phyloP scores from a whole-genome alignment of 1,284 basidiomycete species.

The Fomitopsis schrenkii region DNA sequence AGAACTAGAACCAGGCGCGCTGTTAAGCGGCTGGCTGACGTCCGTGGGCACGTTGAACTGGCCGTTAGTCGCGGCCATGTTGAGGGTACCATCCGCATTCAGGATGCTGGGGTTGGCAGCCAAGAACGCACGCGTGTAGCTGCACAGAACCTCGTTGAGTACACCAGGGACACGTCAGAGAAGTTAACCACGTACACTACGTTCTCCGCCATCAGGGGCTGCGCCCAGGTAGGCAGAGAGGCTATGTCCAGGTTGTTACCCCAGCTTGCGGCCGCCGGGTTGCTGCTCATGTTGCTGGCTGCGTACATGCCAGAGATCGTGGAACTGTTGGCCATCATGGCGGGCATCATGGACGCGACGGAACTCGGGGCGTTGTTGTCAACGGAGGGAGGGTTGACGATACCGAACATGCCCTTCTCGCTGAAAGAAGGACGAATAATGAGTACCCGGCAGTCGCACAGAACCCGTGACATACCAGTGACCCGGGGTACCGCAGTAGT shows the following conservation, averaged over 20 bases:
- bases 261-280: conserved; percentile 50
- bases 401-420: conserved; percentile 78
- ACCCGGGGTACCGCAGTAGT: conserved; percentile 62
- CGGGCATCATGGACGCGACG: conserved; percentile 46
- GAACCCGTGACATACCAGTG: conserved; percentile 43
- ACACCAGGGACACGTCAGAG: conserved; percentile 11
- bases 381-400: conserved; percentile 63
- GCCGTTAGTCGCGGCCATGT: conserved; percentile 42
- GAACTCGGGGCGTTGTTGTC: conserved; percentile 36
- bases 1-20: conserved; percentile 15
- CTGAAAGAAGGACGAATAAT: conserved; percentile 5
- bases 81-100: conserved; percentile 45
- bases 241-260: conserved; percentile 57
- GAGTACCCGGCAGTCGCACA: neutral
- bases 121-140: conserved; percentile 55
- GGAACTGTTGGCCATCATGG: conserved; percentile 46
- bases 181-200: conserved; percentile 13
- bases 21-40: conserved; percentile 35
- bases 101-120: conserved; percentile 57
- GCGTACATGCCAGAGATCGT: conserved; percentile 52
- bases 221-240: conserved; percentile 50
- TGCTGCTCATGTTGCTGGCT: conserved; percentile 38
- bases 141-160: conserved; percentile 6
- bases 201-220: conserved; percentile 37
- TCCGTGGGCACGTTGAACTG: conserved; percentile 59